A percentile compares a stretch with the other conserved stretches of the same genome.
Conservation (phyloP, 2,329 filamentous ascomycete species). For the Xylaria sp. region DNA sequence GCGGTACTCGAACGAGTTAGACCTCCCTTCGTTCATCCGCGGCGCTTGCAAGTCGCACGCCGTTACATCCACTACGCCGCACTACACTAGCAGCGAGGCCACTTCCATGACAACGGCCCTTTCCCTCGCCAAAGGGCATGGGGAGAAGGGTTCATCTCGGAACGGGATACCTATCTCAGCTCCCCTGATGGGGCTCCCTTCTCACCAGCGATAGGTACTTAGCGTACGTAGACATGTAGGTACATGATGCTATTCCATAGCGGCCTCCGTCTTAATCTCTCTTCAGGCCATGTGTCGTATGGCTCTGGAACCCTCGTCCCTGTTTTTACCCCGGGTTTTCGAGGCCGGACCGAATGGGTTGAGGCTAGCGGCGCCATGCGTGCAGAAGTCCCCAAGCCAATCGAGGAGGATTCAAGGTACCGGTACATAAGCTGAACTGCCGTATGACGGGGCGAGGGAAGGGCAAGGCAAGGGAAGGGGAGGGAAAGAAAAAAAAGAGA, state of each 20-base stretch:
- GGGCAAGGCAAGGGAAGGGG: not conserved
- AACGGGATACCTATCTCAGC: not conserved
- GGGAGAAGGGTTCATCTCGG: not conserved
- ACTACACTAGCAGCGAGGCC: not conserved
- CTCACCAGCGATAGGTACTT: no score
- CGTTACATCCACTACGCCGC: not conserved
- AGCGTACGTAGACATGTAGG: no score
- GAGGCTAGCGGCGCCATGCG: slow-evolving; percentile 14
- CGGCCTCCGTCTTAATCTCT: not conserved
- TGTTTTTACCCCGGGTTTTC: slow-evolving; percentile 25
- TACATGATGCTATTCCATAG: not conserved
- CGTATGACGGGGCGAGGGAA: not conserved
- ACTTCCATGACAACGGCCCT: not conserved
- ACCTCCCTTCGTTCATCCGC: not conserved
- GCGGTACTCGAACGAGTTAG: not conserved
- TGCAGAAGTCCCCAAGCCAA: slow-evolving; percentile 2
- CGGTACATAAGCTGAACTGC: not conserved
- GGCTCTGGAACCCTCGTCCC: slow-evolving; percentile 1
- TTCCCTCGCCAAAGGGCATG: not conserved
- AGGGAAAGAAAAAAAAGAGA: no score
- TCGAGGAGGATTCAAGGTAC: slow-evolving; percentile 8
- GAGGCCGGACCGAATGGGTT: slow-evolving; percentile 25
- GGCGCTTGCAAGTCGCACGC: not conserved
- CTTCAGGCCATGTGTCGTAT: slow-evolving; percentile 1
- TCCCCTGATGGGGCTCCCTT: not conserved